Evolutionary conservation across 306 rosid genomes (phyloP).

Genomic region (Castanea crenata): DNA sequence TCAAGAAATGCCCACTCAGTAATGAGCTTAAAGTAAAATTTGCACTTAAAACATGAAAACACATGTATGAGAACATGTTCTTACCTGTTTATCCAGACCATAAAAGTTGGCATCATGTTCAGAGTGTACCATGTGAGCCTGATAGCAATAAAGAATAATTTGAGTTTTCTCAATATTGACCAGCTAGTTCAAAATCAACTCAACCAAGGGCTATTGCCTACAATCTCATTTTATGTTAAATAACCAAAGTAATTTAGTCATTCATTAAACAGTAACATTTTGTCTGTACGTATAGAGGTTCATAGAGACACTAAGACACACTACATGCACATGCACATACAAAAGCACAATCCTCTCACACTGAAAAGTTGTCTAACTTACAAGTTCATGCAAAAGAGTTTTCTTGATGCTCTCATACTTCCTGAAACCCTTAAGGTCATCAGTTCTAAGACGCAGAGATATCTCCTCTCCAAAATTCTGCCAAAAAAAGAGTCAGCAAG

Average conservation of each 20-base stretch:
- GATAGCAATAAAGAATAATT: constrained; percentile 30
- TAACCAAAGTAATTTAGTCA: neutral
- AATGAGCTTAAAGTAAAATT: constrained; percentile 5
- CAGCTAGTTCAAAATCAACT: neutral
- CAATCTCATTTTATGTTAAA: neutral
- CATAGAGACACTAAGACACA: neutral
- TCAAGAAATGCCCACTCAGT: constrained; percentile 11
- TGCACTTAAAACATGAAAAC: neutral
- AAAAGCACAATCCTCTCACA: neutral
- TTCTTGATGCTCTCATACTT: constrained; percentile 81
- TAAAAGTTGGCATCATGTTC: constrained; percentile 86
- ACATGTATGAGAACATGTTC: neutral
- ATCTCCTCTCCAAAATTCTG: constrained; percentile 94
- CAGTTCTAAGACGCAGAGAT: constrained; percentile 93
- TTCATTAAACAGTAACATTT: neutral
- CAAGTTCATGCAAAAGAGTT: constrained; percentile 97
- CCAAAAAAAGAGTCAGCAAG: constrained; percentile 17
- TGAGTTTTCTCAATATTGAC: constrained; percentile 20
- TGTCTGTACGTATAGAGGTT: neutral
- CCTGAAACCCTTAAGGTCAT: constrained; percentile 91
- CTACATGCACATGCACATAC: neutral
- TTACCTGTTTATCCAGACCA: constrained; percentile 85
- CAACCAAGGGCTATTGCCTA: neutral
- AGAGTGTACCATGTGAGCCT: constrained; percentile 90
- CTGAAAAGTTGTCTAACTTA: constrained; percentile 34